These are phyloP conservation scores for Flaveria brownii DNA, from an alignment of 129 eudicot genomes.

Conservation along the genomic window DNA sequence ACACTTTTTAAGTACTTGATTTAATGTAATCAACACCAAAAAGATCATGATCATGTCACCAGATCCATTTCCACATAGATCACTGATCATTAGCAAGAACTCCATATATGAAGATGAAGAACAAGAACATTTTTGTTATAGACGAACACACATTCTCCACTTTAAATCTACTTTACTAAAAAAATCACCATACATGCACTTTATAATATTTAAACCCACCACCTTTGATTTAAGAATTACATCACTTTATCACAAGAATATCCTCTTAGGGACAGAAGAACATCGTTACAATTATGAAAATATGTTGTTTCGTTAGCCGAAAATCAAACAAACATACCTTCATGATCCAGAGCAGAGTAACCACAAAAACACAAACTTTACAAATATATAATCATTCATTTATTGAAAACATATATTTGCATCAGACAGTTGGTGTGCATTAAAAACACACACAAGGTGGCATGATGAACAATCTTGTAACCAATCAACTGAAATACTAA, in stretches of 20 bases:
- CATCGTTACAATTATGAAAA: not conserved
- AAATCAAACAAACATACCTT: not conserved
- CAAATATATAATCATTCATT: not conserved
- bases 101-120: not conserved
- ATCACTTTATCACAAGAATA: too few relatives aligned
- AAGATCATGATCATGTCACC: not conserved
- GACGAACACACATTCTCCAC: too few relatives aligned
- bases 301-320: not conserved
- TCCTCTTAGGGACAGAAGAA: not conserved
- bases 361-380: not conserved
- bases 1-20: not conserved
- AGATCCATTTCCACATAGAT: not conserved
- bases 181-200: too few relatives aligned
- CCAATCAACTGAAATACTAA: not conserved
- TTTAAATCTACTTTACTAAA: too few relatives aligned
- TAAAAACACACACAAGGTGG: constrained; percentile 13
- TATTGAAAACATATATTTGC: constrained; percentile 4
- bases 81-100: not conserved
- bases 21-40: not conserved
- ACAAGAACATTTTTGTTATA: not conserved
- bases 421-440: not conserved
- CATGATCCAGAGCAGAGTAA: not conserved
- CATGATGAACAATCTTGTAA: constrained; percentile 1
- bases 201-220: too few relatives aligned
- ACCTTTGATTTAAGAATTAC: too few relatives aligned